Conservation (phyloP, 768 basidiomycete genomes). For the Galerina marginata region DNA sequence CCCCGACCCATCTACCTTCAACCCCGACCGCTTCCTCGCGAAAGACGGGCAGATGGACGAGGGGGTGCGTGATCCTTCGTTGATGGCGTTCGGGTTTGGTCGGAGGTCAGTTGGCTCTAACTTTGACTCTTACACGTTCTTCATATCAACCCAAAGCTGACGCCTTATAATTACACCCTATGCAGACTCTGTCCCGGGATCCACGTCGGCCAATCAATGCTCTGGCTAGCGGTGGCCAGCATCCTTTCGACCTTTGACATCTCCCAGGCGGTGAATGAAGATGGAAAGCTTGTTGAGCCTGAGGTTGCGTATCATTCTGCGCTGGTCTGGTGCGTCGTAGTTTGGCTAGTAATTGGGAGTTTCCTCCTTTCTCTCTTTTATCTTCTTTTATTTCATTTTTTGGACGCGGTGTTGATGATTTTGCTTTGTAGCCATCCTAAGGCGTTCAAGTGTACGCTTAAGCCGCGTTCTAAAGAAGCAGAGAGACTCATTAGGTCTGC, state of each 20-base stretch:
- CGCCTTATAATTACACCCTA: background rate
- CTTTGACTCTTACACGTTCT: background rate
- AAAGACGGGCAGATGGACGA: constrained; percentile 31
- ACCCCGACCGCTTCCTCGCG: constrained; percentile 43
- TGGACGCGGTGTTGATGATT: background rate
- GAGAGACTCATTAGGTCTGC: constrained; percentile 23
- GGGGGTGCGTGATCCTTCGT: constrained; percentile 3
- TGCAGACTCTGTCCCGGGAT: constrained; percentile 35
- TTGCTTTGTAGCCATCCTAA: constrained; percentile 26
- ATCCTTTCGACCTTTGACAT: constrained; percentile 27
- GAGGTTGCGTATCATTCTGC: constrained; percentile 16
- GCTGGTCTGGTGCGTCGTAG: constrained; percentile 12
- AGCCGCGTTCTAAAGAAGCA: constrained; percentile 27
- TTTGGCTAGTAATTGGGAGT: background rate
- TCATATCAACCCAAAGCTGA: background rate
- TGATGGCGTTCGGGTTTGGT: constrained; percentile 21
- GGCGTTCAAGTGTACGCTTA: constrained; percentile 33
- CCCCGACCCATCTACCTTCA: constrained; percentile 42
- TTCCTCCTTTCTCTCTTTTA: background rate
- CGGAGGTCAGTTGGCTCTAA: constrained; percentile 4
- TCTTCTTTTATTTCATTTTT: background rate
- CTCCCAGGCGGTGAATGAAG: constrained; percentile 31
- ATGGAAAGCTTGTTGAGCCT: constrained; percentile 35
- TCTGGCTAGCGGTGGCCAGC: constrained; percentile 25
- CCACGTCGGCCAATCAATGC: constrained; percentile 21